A percentile compares a stretch with the other conserved stretches of the same genome.
Evolutionary conservation across 208 protist species (phyloP).

Genomic region (Trypanosomatidae sp.): DNA sequence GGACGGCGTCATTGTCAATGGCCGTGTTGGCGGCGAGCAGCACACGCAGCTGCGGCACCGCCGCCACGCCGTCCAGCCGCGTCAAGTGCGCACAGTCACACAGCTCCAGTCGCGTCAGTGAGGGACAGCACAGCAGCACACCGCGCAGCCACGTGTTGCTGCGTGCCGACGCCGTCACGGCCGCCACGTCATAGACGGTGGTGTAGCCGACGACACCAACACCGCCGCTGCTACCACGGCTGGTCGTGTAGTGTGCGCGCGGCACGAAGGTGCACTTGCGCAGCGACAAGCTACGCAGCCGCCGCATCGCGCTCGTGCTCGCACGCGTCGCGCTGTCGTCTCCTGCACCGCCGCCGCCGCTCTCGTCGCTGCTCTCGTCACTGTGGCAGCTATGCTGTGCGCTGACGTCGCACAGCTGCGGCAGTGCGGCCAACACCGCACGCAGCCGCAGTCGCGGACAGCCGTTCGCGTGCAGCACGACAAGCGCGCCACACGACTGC

Average conservation of each 20-base stretch:
- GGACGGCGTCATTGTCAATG: slow-evolving; percentile 28
- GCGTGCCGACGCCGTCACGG: too few species aligned
- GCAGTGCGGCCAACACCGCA: slow-evolving; percentile 4
- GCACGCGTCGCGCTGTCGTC: too few species aligned
- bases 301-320: too few species aligned
- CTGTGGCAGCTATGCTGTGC: too few species aligned
- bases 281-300: too few species aligned
- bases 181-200: too few species aligned
- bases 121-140: neutral
- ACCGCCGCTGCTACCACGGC: too few species aligned
- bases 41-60: slow-evolving; percentile 12
- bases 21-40: slow-evolving; percentile 12
- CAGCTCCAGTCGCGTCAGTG: slow-evolving; percentile 24
- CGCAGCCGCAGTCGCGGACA: slow-evolving; percentile 23
- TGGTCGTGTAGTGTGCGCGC: too few species aligned
- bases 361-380: too few species aligned
- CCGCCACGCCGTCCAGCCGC: slow-evolving; percentile 12
- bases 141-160: neutral
- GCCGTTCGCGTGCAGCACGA: slow-evolving; percentile 28
- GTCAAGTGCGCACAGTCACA: slow-evolving; percentile 24
- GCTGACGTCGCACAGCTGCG: neutral
- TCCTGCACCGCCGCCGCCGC: too few species aligned
- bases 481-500: slow-evolving; percentile 3
- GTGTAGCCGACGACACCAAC: too few species aligned
- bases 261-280: too few species aligned